Base-by-base conservation (phyloP, 2,329 filamentous ascomycete genomes). In the Sclerotinia nivalis region DNA sequence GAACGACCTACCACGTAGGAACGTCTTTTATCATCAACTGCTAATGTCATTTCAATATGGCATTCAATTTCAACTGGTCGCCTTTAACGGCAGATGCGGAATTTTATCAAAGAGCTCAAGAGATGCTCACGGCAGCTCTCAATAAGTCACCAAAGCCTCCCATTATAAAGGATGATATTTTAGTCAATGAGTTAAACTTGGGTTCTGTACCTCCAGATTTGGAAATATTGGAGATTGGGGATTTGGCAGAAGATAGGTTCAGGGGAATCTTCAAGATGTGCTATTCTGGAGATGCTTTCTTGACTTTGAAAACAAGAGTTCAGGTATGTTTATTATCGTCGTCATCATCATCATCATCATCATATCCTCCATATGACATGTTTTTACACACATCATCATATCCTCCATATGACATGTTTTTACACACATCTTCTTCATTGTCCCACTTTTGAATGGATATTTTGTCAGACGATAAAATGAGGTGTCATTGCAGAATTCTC, bases 21-120 rank as follows among this genome's bases (percentile, higher is more conserved):
- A 43, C 40, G 55, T n/a, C n/a, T 1, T 1, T 37, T 18, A 60
- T 64, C 47, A 15, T 31, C 45, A 20, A 49, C 69, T 54, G 73
- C 76, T 76, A 74, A 78, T 79, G 77, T 71, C 59, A 73, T 72
- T 69, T 73, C 74, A 75, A 73, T 61, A 99, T 99, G 96, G 96
- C 96, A 76, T 99, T 99, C 91, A 98, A 98, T 86, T 99, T 99
- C 92, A 98, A 98, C 93, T 99, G 96, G 96, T 97, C 93, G 87
- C 96, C 96, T 79, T 87, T 99, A 75, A 96, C 96, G 83, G 95
- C 95, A 79, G 96, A 98, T 84, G 95, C 93, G 78, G 88, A 89
- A 76, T 96, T 96, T 82, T 95, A 95, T 82, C 88, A 91, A 80
- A 91, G 93, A 76, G 95, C 96, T 66, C 92, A 94, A 80, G 94